A percentile compares a stretch with the other conserved stretches of the same genome.
These are phyloP conservation scores for Exophiala spinifera DNA, from an alignment of 2,329 filamentous ascomycete species.

Conservation along the genomic window DNA sequence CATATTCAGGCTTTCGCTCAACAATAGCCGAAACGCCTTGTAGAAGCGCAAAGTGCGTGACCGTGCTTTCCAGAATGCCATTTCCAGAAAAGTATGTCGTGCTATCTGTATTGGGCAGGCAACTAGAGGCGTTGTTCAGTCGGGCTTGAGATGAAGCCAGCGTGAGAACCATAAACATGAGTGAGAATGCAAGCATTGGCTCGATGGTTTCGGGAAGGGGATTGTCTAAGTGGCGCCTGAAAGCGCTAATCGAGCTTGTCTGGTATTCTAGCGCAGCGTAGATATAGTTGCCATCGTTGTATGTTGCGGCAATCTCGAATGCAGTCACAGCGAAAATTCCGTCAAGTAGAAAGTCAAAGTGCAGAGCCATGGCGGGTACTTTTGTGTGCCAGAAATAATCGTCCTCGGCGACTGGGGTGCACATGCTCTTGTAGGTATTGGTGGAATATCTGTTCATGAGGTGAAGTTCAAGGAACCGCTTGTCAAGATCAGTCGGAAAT, in stretches of 20 bases:
- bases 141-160: slow-evolving; percentile 19
- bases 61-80: slow-evolving; percentile 17
- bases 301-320: slow-evolving; percentile 16
- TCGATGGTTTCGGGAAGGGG: slow-evolving; percentile 11
- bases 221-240: slow-evolving; percentile 13
- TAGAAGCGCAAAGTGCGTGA: slow-evolving; percentile 20
- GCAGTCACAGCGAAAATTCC: slow-evolving; percentile 22
- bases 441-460: slow-evolving; percentile 29
- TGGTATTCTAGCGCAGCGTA: slow-evolving; percentile 19
- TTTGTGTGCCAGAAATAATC: slow-evolving; percentile 16
- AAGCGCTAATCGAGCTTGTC: slow-evolving; percentile 10
- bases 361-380: slow-evolving; percentile 16
- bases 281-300: slow-evolving; percentile 9
- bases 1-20: slow-evolving; percentile 11
- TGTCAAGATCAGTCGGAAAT: neutral
- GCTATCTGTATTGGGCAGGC: neutral
- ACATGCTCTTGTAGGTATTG: slow-evolving; percentile 21
- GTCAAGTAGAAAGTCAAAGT: slow-evolving; percentile 18
- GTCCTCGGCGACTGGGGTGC: slow-evolving; percentile 16
- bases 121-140: neutral
- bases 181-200: slow-evolving; percentile 17
- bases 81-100: neutral
- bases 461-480: slow-evolving; percentile 24
- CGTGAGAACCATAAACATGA: slow-evolving; percentile 22
- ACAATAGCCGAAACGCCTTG: slow-evolving; percentile 15